A percentile compares a stretch with the other conserved stretches of the same genome.
These are phyloP conservation scores for Lecanicillium sp. DNA, from an alignment of 2,329 filamentous ascomycete genomes.

Conservation along the genomic window DNA sequence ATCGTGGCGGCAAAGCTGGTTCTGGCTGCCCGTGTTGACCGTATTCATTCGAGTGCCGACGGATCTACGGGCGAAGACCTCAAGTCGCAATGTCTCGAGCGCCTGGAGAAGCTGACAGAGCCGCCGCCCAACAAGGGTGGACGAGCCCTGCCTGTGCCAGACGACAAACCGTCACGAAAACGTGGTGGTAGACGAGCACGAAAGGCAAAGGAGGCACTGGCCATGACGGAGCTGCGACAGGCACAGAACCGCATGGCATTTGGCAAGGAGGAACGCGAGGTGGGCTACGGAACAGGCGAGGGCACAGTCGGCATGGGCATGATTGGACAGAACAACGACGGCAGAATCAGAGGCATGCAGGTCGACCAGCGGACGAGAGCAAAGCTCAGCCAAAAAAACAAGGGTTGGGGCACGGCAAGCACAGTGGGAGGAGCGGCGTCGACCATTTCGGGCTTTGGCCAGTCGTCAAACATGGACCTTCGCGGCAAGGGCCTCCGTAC, in stretches of 20 bases:
- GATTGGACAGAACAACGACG: slow-evolving; percentile 84
- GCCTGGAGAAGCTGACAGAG: slow-evolving; percentile 87
- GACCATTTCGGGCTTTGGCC: slow-evolving; percentile 72
- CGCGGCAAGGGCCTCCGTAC: slow-evolving; percentile 72
- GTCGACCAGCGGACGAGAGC: slow-evolving; percentile 90
- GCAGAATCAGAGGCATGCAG: slow-evolving; percentile 80
- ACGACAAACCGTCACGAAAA: slow-evolving; percentile 91
- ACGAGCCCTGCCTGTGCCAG: slow-evolving; percentile 81
- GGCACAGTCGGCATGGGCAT: slow-evolving; percentile 85
- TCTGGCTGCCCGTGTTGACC: slow-evolving; percentile 85
- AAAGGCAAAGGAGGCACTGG: slow-evolving; percentile 92
- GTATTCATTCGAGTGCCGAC: slow-evolving; percentile 72
- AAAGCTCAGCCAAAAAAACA: slow-evolving; percentile 90
- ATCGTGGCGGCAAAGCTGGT: slow-evolving; percentile 91
- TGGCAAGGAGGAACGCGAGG: slow-evolving; percentile 89
- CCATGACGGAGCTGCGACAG: slow-evolving; percentile 94
- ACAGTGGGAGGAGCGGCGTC: slow-evolving; percentile 63
- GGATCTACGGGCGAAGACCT: slow-evolving; percentile 78
- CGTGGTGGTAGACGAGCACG: slow-evolving; percentile 82
- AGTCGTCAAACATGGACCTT: slow-evolving; percentile 57
- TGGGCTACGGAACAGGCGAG: slow-evolving; percentile 82
- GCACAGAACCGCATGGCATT: slow-evolving; percentile 95
- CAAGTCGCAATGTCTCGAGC: slow-evolving; percentile 72
- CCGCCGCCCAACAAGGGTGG: slow-evolving; percentile 83
- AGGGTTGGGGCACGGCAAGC: slow-evolving; percentile 80